Base-by-base conservation (phyloP, 371 early-diverging fungal species). In the Mortierella sp. region DNA sequence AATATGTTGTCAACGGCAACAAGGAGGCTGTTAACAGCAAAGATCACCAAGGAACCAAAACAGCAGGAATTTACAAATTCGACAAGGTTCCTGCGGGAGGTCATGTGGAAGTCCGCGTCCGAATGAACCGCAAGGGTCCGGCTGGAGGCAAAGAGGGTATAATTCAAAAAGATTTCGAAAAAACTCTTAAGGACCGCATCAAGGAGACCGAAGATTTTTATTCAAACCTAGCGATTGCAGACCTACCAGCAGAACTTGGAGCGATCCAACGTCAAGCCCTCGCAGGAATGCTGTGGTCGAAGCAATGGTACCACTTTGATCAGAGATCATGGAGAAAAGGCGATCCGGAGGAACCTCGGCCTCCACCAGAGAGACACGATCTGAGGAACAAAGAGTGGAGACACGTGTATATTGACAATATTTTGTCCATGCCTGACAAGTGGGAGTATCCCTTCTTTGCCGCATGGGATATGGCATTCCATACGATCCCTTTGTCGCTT, bases 31-130 rank as follows among this genome's bases (percentile, higher is more conserved):
- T 85, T 53, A 82, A 83, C 71, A 57, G 45, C 15, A 4, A 66
- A 35, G 76, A 68, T 15, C 45, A 59, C 19, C 58, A 66, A 26
- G 87, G 87, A 17, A 86, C 87, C 32, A 86, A 86, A 55, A 62
- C 73, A 35, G 86, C 85, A 2, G 85, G 77, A 29, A 76, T 82
- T 61, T 86, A 86, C 73, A 67, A 64, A 28, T 81, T 81, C 34
- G 79, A 77, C 34, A 79, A 71, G 13, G 82, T 86, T 28, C 85
- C 86, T 23, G 78, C 83, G 6, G 69, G 77, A 3, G 86, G 84
- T 2, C 74, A 56, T 26, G 80, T 74, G 26, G 69, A 79, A 45
- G 56, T 79, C 22, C 71, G 80, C 12, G 68, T 79, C 26, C 74
- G 80, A 49, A 9, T 79, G 32, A 74, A 70, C 40, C 47, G 49